Conservation (phyloP, 768 basidiomycete species). For the Podaxis mareebaensis region DNA sequence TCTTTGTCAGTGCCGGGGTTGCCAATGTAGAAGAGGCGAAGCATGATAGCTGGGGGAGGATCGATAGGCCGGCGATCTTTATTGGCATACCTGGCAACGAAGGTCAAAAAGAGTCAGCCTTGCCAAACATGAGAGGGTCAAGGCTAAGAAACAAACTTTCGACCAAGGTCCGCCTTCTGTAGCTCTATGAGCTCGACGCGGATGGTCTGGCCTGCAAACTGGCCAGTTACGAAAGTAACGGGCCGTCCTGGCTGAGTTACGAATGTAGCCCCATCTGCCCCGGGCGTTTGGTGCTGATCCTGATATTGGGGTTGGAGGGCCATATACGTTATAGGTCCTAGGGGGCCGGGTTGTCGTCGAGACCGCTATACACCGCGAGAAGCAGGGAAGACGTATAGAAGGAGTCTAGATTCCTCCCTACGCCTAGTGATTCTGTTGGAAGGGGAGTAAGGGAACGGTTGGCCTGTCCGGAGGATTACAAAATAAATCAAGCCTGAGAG, state of each 20-base stretch:
- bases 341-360: slow-evolving; percentile 3
- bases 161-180: slow-evolving; percentile 66
- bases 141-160: slow-evolving; percentile 48
- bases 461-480: background rate
- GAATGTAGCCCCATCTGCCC: slow-evolving; percentile 19
- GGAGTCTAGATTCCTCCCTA: background rate
- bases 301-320: slow-evolving; percentile 13
- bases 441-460: background rate
- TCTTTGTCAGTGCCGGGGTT: slow-evolving; percentile 38
- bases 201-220: slow-evolving; percentile 49
- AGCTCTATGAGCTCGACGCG: slow-evolving; percentile 58
- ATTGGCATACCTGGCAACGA: slow-evolving; percentile 47
- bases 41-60: slow-evolving; percentile 58
- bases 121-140: slow-evolving; percentile 12
- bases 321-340: slow-evolving; percentile 10
- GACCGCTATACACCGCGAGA: slow-evolving; percentile 6
- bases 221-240: slow-evolving; percentile 50
- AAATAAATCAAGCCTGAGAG: slow-evolving; percentile 7
- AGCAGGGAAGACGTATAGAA: slow-evolving; percentile 6
- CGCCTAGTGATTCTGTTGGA: background rate
- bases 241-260: slow-evolving; percentile 32
- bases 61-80: slow-evolving; percentile 69
- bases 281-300: slow-evolving; percentile 34
- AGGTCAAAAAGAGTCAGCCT: slow-evolving; percentile 12
- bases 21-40: slow-evolving; percentile 51